Evolutionary conservation across 2,329 filamentous ascomycete species (phyloP), one percentile per base, ranked within the genome.

Genomic region (Zasmidium angulare): DNA sequence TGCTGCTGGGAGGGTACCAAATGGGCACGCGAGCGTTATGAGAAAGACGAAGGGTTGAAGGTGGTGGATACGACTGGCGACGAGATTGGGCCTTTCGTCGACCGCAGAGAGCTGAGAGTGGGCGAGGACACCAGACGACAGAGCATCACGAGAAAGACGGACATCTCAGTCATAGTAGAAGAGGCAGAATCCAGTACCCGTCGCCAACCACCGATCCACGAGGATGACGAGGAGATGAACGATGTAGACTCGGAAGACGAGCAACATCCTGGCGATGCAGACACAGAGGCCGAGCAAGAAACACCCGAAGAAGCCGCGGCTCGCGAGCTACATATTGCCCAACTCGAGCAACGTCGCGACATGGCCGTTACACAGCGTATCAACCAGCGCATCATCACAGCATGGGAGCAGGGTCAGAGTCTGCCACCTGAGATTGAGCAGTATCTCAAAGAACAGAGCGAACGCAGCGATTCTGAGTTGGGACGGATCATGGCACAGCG

Each of bases 1-100:
- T 92, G 89, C 59, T 88, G 89, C 70, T 93, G 89, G 89, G 89
- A 93, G 77, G 89, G 89, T 58, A 93, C 89, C 10, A 86, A 87
- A 62, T 93, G 89, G 89, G 90, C 90, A 62, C 88, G 91, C 71
- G 88, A 92, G 71, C 84, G 89, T 56, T 93, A 87, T 71, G 89
- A 93, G 78, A 82, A 83, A 58, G 89, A 93, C 70, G 88, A 91
- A 69, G 86, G 86, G 31, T 82, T 89, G 59, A 77, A 76, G 26
- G 91, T 93, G 63, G 75, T 78, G 50, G 90, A 93, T 70, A 91
- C 89, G 4, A 87, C 89, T 1, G 84, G 83, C 53, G 86, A 90
- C 67, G 87, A 84, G 22, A 86, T 93, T 58, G 77, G 79, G 2
- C 81, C 84, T 60, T 91, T 83, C 82, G 78, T 86, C 78, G 70